Evolutionary conservation across 1,139 yeast species (phyloP), one percentile per base, ranked within the genome.

Genomic region (Casaregolazyma lundiana): DNA sequence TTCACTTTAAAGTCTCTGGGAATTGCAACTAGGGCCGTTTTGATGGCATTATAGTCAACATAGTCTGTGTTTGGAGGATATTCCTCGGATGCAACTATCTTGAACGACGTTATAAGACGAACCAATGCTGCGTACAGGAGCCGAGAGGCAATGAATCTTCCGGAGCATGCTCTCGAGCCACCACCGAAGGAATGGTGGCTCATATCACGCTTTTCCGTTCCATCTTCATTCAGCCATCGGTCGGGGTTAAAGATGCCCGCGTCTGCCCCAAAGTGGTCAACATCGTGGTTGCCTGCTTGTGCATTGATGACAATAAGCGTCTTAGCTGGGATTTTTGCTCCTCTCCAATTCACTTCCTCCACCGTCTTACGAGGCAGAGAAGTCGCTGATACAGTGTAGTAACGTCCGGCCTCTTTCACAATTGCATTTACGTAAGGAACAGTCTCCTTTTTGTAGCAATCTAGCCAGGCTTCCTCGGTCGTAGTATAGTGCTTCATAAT

Each of bases 221-320:
- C 56, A 26, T 53, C 54, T 16, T 52, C 55, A 46, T 72, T 70
- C 38, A 82, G 59, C 77, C 80, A 82, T 47, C 89, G 61, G 38
- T 70, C 74, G 0, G 88, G 88, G 6, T 61, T 53, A 59, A 81
- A 82, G 13, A 54, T 56, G 55, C 63, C 63, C 0, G 87, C 84
- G 32, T 72, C 59, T 4, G 53, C 46, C 2, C 60, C 55, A 52
- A 75, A 81, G 20, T 61, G 62, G 4, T 49, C 51, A 0, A 64
- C 62, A 56, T 84, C 90, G 60, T 82, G 86, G 58, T 84, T 82
- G 1, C 83, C 89, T 1, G 83, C 80, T 67, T 73, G 82, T 1
- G 84, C 75, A 59, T 84, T 84, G 81, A 84, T 77, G 43, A 81
- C 69, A 36, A 84, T 55, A 0, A 72, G 68, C 0, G 88, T 78